Percentiles rank a stretch among this genome's conserved stretches.
Evolutionary conservation across 108 stramenopile species (phyloP).

Genomic region (Discostella stelligeroides): DNA sequence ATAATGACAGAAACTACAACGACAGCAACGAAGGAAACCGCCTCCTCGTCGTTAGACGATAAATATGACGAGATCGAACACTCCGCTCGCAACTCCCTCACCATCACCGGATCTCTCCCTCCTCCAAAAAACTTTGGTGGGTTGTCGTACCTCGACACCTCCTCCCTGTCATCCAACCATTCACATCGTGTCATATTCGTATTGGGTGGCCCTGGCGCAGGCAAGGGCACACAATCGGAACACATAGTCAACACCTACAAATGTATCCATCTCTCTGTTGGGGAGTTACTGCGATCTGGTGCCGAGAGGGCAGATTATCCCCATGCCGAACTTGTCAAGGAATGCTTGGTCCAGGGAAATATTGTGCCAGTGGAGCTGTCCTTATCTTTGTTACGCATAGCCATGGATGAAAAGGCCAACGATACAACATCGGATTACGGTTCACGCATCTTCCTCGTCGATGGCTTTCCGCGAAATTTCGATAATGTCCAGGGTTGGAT

Average conservation of each 20-base stretch:
- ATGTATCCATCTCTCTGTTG: slow-evolving; percentile 91
- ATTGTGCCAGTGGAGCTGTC: slow-evolving; percentile 97
- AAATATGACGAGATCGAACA: slow-evolving; percentile 30
- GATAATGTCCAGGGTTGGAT: slow-evolving; percentile 93
- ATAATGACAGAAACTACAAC: slow-evolving; percentile 1
- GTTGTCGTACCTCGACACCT: slow-evolving; percentile 41
- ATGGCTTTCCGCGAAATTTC: slow-evolving; percentile 97
- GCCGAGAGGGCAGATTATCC: slow-evolving; percentile 63
- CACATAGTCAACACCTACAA: slow-evolving; percentile 75
- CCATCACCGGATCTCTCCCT: slow-evolving; percentile 38
- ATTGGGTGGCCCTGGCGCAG: slow-evolving; percentile 92
- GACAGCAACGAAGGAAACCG: neutral
- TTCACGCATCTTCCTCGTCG: slow-evolving; percentile 86
- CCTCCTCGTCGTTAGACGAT: neutral
- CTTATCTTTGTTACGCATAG: slow-evolving; percentile 76
- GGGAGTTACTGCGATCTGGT: slow-evolving; percentile 90
- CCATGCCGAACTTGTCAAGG: slow-evolving; percentile 80
- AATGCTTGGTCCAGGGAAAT: slow-evolving; percentile 84
- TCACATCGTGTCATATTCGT: slow-evolving; percentile 85
- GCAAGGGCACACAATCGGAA: slow-evolving; percentile 95
- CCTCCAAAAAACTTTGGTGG: slow-evolving; percentile 37
- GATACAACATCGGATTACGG: slow-evolving; percentile 35
- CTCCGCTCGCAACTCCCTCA: slow-evolving; percentile 21
- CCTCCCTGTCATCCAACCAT: slow-evolving; percentile 22
- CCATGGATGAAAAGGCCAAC: slow-evolving; percentile 62